Evolutionary conservation across 2,329 filamentous ascomycete species (phyloP), one percentile per base, ranked within the genome.

Genomic region (Trichoderma atroviride): DNA sequence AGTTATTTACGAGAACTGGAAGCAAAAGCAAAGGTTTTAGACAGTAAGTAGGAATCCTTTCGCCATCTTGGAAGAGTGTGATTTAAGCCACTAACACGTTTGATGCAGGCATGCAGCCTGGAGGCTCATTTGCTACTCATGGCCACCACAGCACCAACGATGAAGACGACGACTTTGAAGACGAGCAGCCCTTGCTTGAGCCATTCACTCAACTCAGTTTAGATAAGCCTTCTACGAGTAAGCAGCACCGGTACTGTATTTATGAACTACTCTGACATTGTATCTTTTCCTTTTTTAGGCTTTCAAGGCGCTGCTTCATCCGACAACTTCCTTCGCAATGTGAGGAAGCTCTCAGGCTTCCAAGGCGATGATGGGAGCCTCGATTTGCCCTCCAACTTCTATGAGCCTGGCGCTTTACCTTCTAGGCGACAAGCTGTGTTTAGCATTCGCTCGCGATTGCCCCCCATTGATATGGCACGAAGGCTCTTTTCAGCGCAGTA

Each of bases 401-500:
- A 79, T 62, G 78, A 81, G 29, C 77, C 77, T 0, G 75, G 74
- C 2, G 76, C 77, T 3, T 71, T 82, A 10, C 78, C 79, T 0
- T 78, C 79, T 0, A 74, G 78, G 4, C 74, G 76, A 10, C 74
- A 74, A 19, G 37, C 62, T 2, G 64, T 69, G 3, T 73, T 74
- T 24, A 70, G 71, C 10, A 70, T 69, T 5, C 73, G 71, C 6
- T 71, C 83, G 24, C 77, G 81, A 16, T 75, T 87, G 1, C 85
- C 85, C 0, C 84, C 85, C 0, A 79, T 82, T 13, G 83, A 86
- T 37, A 82, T 85, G 71, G 85, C 85, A 0, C 83, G 83, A 63
- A 78, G 83, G 16, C 77, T 85, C 2, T 86, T 84, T 70, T 79
- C 80, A 33, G 83, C 84, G 0, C 86, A 88, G 69, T 85, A 87